phyloP scores from a whole-genome alignment of 75 land plant genomes.

The Sequoiadendron giganteum region DNA sequence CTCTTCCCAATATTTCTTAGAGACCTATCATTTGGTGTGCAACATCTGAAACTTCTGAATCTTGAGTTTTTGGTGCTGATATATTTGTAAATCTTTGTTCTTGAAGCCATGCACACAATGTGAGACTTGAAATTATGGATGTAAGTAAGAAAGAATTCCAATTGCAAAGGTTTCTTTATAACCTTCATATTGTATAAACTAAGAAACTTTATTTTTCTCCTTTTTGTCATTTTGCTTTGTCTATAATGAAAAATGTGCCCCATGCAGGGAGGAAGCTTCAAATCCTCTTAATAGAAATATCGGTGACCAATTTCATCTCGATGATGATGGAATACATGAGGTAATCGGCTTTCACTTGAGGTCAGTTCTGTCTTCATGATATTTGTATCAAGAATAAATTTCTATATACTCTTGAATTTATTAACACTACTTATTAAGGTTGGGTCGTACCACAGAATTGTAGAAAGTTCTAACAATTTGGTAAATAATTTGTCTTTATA shows the following conservation, averaged over 20 bases:
- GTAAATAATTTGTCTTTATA: background rate
- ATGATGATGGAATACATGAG: slow-evolving; percentile 5
- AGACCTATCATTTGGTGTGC: background rate
- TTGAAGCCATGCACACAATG: background rate
- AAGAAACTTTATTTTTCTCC: background rate
- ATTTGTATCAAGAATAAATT: background rate
- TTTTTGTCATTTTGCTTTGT: background rate
- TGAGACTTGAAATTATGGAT: background rate
- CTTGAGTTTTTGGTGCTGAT: background rate
- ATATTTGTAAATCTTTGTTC: background rate
- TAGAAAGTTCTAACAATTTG: background rate
- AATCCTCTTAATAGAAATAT: background rate
- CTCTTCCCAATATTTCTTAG: background rate
- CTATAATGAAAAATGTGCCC: background rate
- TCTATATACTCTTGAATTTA: background rate
- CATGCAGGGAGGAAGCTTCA: background rate
- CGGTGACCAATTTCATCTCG: background rate
- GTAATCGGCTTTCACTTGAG: slow-evolving; percentile 13
- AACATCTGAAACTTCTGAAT: background rate
- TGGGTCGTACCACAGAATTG: background rate
- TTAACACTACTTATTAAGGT: slow-evolving; percentile 1
- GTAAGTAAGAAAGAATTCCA: background rate
- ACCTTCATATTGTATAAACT: background rate
- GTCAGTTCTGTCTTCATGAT: slow-evolving; percentile 6
- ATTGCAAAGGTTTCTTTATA: background rate